These are phyloP conservation scores for Tanacetum coccineum DNA, from an alignment of 129 eudicot species.

Conservation along the genomic window DNA sequence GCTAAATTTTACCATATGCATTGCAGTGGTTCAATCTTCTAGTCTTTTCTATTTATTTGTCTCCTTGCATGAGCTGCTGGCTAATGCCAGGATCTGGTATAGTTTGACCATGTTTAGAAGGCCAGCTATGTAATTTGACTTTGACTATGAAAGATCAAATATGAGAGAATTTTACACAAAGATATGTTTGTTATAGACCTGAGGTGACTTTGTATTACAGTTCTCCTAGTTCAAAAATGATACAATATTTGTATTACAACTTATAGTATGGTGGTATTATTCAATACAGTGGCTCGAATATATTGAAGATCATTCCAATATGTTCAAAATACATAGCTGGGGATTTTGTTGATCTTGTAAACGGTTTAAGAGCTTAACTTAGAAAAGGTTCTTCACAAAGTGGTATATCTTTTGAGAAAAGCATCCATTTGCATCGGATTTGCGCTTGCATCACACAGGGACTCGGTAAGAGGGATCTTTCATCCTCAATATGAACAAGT, in stretches of 20 bases:
- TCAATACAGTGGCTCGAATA: no score
- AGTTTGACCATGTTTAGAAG: constrained; percentile 20
- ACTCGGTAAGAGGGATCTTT: constrained; percentile 58
- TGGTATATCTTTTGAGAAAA: constrained; percentile 3
- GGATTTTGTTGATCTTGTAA: neutral
- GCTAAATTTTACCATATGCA: no score
- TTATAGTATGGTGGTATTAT: neutral
- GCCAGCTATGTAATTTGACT: neutral
- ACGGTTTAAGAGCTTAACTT: no score
- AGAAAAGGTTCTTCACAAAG: neutral
- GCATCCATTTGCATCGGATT: neutral
- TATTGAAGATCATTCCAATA: neutral
- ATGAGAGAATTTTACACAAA: neutral
- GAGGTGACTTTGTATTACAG: constrained; percentile 6
- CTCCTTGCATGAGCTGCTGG: no score
- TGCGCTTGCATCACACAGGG: constrained; percentile 28
- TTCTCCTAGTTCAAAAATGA: neutral
- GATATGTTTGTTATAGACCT: neutral
- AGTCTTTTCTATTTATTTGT: no score
- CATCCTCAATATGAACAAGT: constrained; percentile 61
- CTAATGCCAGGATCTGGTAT: neutral
- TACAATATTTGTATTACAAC: neutral
- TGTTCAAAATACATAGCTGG: no score
- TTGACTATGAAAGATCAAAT: constrained; percentile 16
- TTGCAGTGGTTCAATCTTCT: no score